A percentile compares a stretch with the other conserved stretches of the same genome.
phyloP scores from a whole-genome alignment of 768 basidiomycete species.

The Pleurotus sapidus region DNA sequence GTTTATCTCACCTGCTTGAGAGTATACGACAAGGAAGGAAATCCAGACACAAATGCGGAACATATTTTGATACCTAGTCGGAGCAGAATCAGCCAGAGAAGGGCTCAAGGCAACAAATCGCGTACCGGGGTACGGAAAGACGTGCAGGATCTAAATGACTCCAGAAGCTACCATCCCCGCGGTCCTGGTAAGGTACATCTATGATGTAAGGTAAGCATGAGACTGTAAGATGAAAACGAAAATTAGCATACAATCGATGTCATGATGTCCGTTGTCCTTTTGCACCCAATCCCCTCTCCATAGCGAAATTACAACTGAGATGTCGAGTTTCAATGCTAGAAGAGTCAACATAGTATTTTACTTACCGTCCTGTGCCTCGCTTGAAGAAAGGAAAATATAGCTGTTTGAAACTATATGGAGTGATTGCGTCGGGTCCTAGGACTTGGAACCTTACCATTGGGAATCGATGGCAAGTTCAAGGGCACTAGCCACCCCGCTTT shows the following conservation, averaged over 20 bases:
- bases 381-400: conserved; percentile 81
- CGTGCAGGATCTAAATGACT: conserved; percentile 74
- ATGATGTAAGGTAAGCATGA: not conserved
- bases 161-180: conserved; percentile 55
- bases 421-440: no score
- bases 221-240: not conserved
- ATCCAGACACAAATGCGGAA: conserved; percentile 79
- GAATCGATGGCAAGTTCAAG: conserved; percentile 92
- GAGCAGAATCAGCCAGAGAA: not conserved
- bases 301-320: conserved; percentile 70
- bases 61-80: conserved; percentile 75
- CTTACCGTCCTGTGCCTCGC: conserved; percentile 77
- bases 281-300: conserved; percentile 87
- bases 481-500: conserved; percentile 70
- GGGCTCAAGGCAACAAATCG: not conserved
- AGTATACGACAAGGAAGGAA: conserved; percentile 76
- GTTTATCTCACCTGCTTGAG: conserved; percentile 62
- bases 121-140: conserved; percentile 74
- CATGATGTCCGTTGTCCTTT: conserved; percentile 66
- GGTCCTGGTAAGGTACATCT: conserved; percentile 71
- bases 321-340: not conserved
- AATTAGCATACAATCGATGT: conserved; percentile 66
- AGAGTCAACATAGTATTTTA: conserved; percentile 13
- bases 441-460: conserved; percentile 54
- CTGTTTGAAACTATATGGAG: conserved; percentile 28